Percentiles rank a stretch among this genome's conserved stretches.
Conservation (phyloP, 1,284 basidiomycete genomes). For the Sporisorium sorghi region DNA sequence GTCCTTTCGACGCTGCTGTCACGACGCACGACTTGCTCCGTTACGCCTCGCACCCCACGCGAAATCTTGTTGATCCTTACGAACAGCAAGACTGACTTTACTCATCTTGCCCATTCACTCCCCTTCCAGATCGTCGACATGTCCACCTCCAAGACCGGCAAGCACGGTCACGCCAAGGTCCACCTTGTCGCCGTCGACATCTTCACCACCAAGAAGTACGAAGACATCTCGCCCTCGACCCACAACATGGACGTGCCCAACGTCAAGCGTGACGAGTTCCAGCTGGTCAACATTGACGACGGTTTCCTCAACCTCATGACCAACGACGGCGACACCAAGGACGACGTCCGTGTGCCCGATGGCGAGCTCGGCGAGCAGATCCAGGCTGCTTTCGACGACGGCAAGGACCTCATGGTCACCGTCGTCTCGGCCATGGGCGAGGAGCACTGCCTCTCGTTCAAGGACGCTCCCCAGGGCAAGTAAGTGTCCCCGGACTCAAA, state of each 20-base stretch:
- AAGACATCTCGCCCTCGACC: conserved; percentile 98
- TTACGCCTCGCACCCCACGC: neutral
- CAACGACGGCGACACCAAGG: conserved; percentile 84
- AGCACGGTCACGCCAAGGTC: conserved; percentile 99
- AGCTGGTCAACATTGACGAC: conserved; percentile 77
- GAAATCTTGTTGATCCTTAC: neutral
- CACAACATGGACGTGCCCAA: conserved; percentile 99
- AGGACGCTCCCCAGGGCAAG: conserved; percentile 68
- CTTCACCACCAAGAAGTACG: conserved; percentile 70
- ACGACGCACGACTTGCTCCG: neutral
- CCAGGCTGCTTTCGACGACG: conserved; percentile 79
- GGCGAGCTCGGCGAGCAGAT: conserved; percentile 84
- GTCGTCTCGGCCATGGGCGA: conserved; percentile 91
- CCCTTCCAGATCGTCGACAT: conserved; percentile 73
- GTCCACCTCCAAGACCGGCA: conserved; percentile 98
- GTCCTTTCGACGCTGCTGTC: neutral
- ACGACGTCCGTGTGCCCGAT: conserved; percentile 95
- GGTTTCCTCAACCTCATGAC: conserved; percentile 95
- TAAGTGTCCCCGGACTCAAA: too few relatives aligned
- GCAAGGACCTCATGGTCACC: conserved; percentile 86
- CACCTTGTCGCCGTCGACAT: conserved; percentile 95
- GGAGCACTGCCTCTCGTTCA: conserved; percentile 84
- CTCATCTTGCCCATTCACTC: neutral
- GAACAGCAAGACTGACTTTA: conserved; percentile 7
- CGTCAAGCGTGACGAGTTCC: conserved; percentile 89